phyloP scores from a whole-genome alignment of 352 stramenopile genomes.

The Globisporangium middletonii region DNA sequence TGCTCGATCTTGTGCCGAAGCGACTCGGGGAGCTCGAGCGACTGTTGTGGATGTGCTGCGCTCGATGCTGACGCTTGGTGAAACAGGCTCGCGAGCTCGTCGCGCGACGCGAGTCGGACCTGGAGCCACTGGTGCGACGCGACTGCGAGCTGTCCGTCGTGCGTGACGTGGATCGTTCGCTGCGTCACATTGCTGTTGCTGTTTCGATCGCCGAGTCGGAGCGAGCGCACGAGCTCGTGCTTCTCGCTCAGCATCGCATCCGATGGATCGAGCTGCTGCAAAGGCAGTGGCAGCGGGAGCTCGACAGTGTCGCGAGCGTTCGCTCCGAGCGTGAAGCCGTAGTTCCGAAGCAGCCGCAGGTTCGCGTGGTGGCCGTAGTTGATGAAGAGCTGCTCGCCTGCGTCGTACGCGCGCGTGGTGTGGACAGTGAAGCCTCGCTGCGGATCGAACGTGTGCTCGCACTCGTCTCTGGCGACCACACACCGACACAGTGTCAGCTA shows the following conservation, averaged over 20 bases:
- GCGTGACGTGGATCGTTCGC: slow-evolving; percentile 28
- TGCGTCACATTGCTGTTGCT: slow-evolving; percentile 8
- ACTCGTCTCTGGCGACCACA: slow-evolving; percentile 40
- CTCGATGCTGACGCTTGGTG: slow-evolving; percentile 16
- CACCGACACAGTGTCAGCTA: not conserved
- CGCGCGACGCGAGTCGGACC: slow-evolving; percentile 34
- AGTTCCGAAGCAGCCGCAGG: slow-evolving; percentile 70
- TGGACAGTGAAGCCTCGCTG: slow-evolving; percentile 59
- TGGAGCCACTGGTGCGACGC: slow-evolving; percentile 48
- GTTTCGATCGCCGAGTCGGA: slow-evolving; percentile 10
- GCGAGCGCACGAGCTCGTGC: slow-evolving; percentile 24
- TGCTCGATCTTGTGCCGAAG: slow-evolving; percentile 17
- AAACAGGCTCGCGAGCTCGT: slow-evolving; percentile 40
- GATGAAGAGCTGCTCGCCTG: slow-evolving; percentile 75
- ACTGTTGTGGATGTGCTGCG: not conserved
- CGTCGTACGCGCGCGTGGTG: slow-evolving; percentile 44
- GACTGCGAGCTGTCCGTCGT: slow-evolving; percentile 25
- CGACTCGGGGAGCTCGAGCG: slow-evolving; percentile 23
- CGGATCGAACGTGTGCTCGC: slow-evolving; percentile 48
- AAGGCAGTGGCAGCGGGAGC: slow-evolving; percentile 24
- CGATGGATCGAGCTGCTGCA: slow-evolving; percentile 27
- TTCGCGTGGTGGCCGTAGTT: slow-evolving; percentile 73
- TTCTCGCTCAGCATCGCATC: slow-evolving; percentile 31
- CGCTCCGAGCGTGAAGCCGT: slow-evolving; percentile 48
- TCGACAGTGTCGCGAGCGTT: slow-evolving; percentile 43